Evolutionary conservation across 2,329 filamentous ascomycete genomes (phyloP), one percentile per base, ranked within the genome.

Genomic region (Cladosporium sp.): DNA sequence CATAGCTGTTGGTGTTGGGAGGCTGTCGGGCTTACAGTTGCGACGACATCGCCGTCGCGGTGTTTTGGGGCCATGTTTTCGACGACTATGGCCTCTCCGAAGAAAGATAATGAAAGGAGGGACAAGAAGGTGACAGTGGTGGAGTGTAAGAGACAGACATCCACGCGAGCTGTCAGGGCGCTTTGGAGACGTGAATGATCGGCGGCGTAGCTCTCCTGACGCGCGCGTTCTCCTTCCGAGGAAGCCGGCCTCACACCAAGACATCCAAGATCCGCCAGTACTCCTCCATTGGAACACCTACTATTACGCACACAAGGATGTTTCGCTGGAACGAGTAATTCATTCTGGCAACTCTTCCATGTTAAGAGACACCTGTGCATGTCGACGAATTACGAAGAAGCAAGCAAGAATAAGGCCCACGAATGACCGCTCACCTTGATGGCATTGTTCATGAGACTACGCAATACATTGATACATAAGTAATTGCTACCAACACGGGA

Each of bases 31-130:
- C 84, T 73, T 79, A 88, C 87, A 69, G 85, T 80, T 66, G 87
- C 84, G 72, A 88, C 83, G 67, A 86, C 84, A 75, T 88, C 86
- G 76, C 86, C 86, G 71, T 88, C 86, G 78, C 85, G 87, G 74
- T 82, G 83, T 78, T 86, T 87, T 71, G 85, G 84, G 72, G 85
- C 84, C 87, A 89, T 89, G 8, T 24, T 62, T 24, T 62, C 7
- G 1, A 26, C 10, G 8, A 15, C 15, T 55, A 47, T 18, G 49
- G 51, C 61, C 51, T 28, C 14, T 34, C 61, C 15, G 36, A 15
- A 41, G 24, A 57, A 34, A 32, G 28, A 62, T 4, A 41, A 62
- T 30, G 51, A 62, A 63, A 63, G 49, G 61, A 64, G 38, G 12
- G 51, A 47, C 49, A 57, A 64, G 51, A 57, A 57, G 51, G 10